Conservation (phyloP, 179 eudicot genomes). For the Sideroxylon spinosum region DNA sequence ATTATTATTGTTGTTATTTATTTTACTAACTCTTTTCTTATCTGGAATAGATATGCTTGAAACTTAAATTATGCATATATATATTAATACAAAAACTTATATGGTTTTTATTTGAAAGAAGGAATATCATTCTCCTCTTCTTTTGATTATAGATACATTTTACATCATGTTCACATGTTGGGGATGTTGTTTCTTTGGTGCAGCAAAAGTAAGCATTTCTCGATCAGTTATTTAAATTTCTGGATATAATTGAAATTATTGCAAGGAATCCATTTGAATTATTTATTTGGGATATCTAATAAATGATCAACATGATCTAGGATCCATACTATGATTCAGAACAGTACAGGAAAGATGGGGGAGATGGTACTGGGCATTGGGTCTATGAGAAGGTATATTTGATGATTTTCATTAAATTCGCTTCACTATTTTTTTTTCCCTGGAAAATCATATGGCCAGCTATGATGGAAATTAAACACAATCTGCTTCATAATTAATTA, state of each 20-base stretch:
- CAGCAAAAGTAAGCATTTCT: slow-evolving; percentile 53
- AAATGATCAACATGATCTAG: slow-evolving; percentile 25
- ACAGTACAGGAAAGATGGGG: slow-evolving; percentile 70
- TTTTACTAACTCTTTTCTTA: neutral
- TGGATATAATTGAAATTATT: neutral
- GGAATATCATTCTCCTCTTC: neutral
- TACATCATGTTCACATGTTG: slow-evolving; percentile 81
- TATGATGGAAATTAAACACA: too few species aligned
- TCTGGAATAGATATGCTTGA: neutral
- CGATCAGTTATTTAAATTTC: neutral
- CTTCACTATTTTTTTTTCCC: neutral
- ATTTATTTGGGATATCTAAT: neutral
- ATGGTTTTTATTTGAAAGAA: neutral
- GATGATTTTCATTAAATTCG: neutral
- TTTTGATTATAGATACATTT: slow-evolving; percentile 42
- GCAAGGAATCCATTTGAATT: too few species aligned
- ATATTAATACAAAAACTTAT: too few species aligned
- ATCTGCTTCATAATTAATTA: too few species aligned
- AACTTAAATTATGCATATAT: neutral
- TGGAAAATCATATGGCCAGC: neutral
- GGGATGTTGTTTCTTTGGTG: slow-evolving; percentile 89
- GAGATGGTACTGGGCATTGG: slow-evolving; percentile 88
- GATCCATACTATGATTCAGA: slow-evolving; percentile 88
- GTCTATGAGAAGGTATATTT: slow-evolving; percentile 65
- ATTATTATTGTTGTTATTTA: neutral